phyloP scores from a whole-genome alignment of 208 protist species.

The Vickermania spadyakhi region DNA sequence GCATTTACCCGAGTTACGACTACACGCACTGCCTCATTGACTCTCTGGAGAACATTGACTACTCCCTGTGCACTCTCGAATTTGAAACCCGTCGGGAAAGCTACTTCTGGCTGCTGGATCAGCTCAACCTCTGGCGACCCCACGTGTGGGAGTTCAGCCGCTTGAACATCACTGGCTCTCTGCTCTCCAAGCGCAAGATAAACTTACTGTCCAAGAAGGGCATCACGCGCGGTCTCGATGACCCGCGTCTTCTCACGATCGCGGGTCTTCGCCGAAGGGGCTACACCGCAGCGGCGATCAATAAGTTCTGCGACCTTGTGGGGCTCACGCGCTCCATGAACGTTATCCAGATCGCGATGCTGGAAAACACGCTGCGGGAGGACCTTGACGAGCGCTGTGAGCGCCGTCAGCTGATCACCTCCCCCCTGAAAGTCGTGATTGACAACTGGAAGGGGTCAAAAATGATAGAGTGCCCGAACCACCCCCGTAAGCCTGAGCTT shows the following conservation, averaged over 20 bases:
- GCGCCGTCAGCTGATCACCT: constrained; percentile 86
- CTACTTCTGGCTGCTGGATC: constrained; percentile 95
- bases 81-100: constrained; percentile 97
- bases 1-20: constrained; percentile 99
- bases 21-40: constrained; percentile 99
- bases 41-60: constrained; percentile 99
- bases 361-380: constrained; percentile 93
- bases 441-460: constrained; percentile 87
- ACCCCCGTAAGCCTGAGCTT: constrained; percentile 84
- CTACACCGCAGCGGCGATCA: constrained; percentile 96
- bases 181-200: constrained; percentile 98
- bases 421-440: constrained; percentile 95
- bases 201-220: constrained; percentile 92
- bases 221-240: constrained; percentile 96
- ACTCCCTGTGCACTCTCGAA: constrained; percentile 99
- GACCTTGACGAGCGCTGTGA: constrained; percentile 91
- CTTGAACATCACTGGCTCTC: constrained; percentile 95
- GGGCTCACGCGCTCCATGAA: constrained; percentile 91
- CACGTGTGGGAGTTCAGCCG: constrained; percentile 97
- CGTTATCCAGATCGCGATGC: constrained; percentile 88
- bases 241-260: constrained; percentile 96
- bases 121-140: constrained; percentile 88
- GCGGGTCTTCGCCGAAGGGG: constrained; percentile 96
- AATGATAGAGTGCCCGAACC: constrained; percentile 90
- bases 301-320: constrained; percentile 95